Evolutionary conservation across 106 monocot genomes (phyloP), one percentile per base, ranked within the genome.

Genomic region (Dioscorea alata): DNA sequence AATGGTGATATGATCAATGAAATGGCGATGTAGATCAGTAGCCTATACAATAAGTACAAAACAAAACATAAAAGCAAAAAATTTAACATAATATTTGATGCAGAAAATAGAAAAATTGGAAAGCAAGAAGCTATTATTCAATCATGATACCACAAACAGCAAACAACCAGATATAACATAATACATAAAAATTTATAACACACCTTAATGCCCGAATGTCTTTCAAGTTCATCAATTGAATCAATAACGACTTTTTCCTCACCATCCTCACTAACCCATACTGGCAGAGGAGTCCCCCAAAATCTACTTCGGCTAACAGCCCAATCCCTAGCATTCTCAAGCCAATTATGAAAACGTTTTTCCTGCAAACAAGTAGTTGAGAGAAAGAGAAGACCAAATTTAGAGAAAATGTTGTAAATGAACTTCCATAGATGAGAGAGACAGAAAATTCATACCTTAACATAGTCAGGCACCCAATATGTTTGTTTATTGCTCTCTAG

Each of bases 261-360:
- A 31, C 87, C 85, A 83, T 99, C 97, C 18, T 92, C 79, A 59
- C 92, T 99, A 62, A 90, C 72, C 97, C 97, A 99, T 42, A 99
- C 77, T 23, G 97, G 97, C 42, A 99, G 78, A 74, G 97, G 97
- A 61, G 97, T 99, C 28, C 97, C 97, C 97, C 97, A 99, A 69
- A 99, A 99, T 76, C 97, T 89, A 73, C 90, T 99, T 48, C 97
- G 64, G 48, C 97, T 99, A 68, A 99, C 78, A 64, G 90, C 97
- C 97, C 97, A 99, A 78, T 99, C 97, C 74, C 92, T 85, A 49
- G 97, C 97, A 83, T 93, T 93, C 81, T 99, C 97, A 48, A 99
- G 83, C 97, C 97, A 99, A 65, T 99, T 99, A 66, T 99, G 92
- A 78, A 99, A 99, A 23, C 97, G 75, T 59, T 90, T 92, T 73